Evolutionary conservation across 441 rosid genomes (phyloP), one percentile per base, ranked within the genome.

Genomic region (Gossypium gossypioides): DNA sequence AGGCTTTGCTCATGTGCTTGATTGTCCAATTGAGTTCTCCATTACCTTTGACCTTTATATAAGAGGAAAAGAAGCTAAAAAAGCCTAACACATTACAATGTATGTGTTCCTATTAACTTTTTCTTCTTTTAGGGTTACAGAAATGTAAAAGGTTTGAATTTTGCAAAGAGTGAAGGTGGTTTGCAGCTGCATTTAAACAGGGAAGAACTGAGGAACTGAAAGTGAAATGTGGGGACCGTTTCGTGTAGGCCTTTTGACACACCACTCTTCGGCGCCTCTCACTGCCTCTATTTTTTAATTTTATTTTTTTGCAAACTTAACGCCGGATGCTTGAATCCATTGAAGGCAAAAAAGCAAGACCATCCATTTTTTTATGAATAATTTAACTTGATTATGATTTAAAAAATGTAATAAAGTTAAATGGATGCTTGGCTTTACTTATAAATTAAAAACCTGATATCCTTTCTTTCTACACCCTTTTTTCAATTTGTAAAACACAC

Each of bases 1-100:
- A 69, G 80, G 83, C 77, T 32, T 32, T 72, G 72, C 70, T n/a
- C 55, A 34, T 34, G 63, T 34, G 12, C 16, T 58, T 60, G 3
- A 3, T 27, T 72, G 74, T 37, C 63, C 59, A 46, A 42, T 67
- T 50, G 55, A 32, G 66, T 10, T 21, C 55, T 4, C 32, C 21
- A 51, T 37, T 70, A n/a, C 21, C 52, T 37, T 67, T 18, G 60
- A 27, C 48, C 65, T 25, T 1, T 25, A 60, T 69, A 73, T n/a
- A 40, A 29, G 70, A 73, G 62, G 16, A 59, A 71, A 69, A 60
- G 9, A 21, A 16, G 62, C 10, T 9, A 1, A 71, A 29, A 24
- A 37, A 22, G 63, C 69, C 25, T 10, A 61, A 61, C 40, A 40
- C 29, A 29, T 21, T 61, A 60, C 52, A 62, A 16, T 16, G 76